A percentile compares a stretch with the other conserved stretches of the same genome.
These are phyloP conservation scores for Eudorina sp. DNA, from an alignment of 139 green algal species.

Conservation along the genomic window DNA sequence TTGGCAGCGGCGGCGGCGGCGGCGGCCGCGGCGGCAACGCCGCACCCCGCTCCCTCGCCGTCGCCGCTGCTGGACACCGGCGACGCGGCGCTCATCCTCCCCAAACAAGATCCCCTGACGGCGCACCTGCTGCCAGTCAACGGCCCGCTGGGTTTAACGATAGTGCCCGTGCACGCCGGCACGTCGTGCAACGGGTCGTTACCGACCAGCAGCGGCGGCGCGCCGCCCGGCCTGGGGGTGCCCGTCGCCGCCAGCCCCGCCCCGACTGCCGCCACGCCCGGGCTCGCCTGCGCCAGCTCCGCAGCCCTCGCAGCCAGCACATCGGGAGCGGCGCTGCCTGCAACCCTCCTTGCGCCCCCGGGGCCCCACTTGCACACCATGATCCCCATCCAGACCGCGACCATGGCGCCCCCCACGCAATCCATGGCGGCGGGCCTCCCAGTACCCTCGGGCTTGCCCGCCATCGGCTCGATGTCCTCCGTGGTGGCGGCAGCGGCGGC, in stretches of 20 bases:
- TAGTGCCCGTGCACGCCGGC: slow-evolving; percentile 13
- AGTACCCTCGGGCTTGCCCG: slow-evolving; percentile 21
- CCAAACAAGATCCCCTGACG: not conserved
- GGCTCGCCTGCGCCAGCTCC: not conserved
- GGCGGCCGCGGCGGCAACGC: not conserved
- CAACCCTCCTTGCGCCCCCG: too few species aligned
- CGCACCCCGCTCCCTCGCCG: not conserved
- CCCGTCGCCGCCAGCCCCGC: not conserved
- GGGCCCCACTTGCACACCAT: slow-evolving; percentile 28
- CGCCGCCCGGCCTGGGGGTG: not conserved
- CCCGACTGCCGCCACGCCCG: not conserved
- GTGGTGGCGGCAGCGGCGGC: not conserved
- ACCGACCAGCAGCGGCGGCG: not conserved
- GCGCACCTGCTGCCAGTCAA: not conserved
- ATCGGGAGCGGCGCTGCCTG: too few species aligned
- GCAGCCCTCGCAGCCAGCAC: not conserved
- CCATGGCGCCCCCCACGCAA: slow-evolving; percentile 43
- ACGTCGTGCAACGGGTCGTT: not conserved
- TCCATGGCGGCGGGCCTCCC: not conserved
- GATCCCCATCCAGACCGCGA: slow-evolving; percentile 45
- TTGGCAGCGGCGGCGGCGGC: not conserved
- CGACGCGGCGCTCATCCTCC: not conserved
- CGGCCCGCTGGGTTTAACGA: not conserved
- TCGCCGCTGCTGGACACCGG: not conserved
- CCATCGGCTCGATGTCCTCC: not conserved